A percentile compares a stretch with the other conserved stretches of the same genome.
Evolutionary conservation across 345 rosid species (phyloP).

Genomic region (Salix brachista): DNA sequence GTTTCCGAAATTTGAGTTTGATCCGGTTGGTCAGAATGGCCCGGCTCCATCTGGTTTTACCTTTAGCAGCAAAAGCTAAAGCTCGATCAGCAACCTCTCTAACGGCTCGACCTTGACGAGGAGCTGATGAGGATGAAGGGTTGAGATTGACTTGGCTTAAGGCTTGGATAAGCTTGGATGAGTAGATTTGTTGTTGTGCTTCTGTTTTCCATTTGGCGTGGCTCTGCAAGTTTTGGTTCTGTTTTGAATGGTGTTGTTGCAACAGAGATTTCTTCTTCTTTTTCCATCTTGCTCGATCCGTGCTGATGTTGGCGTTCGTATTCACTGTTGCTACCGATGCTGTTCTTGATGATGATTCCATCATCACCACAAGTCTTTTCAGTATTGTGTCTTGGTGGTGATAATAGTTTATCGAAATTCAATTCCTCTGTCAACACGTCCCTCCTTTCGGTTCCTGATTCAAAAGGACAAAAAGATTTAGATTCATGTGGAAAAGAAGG

Average conservation of each 20-base stretch:
- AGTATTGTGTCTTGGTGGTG: neutral
- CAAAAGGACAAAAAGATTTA: neutral
- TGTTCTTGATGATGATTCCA: neutral
- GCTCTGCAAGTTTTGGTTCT: slow-evolving; percentile 22
- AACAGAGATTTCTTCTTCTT: slow-evolving; percentile 56
- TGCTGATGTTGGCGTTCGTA: slow-evolving; percentile 26
- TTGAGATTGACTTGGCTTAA: slow-evolving; percentile 44
- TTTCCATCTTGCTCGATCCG: slow-evolving; percentile 54
- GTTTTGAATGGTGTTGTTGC: slow-evolving; percentile 15
- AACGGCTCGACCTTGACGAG: slow-evolving; percentile 59
- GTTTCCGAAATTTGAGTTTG: slow-evolving; percentile 75
- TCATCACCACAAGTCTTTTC: neutral
- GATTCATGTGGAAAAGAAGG: slow-evolving; percentile 10
- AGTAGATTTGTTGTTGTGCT: slow-evolving; percentile 73
- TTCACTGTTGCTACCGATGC: slow-evolving; percentile 36
- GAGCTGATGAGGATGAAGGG: slow-evolving; percentile 39
- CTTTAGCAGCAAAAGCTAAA: slow-evolving; percentile 78
- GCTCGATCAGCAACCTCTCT: slow-evolving; percentile 81
- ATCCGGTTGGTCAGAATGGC: slow-evolving; percentile 71
- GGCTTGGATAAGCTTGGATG: slow-evolving; percentile 71
- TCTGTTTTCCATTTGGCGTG: slow-evolving; percentile 72
- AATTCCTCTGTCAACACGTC: neutral
- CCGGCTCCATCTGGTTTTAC: slow-evolving; percentile 86
- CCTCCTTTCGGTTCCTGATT: neutral
- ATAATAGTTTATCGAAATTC: neutral